Conservation (phyloP, 306 rosid genomes). For the Vigna nakashimae region DNA sequence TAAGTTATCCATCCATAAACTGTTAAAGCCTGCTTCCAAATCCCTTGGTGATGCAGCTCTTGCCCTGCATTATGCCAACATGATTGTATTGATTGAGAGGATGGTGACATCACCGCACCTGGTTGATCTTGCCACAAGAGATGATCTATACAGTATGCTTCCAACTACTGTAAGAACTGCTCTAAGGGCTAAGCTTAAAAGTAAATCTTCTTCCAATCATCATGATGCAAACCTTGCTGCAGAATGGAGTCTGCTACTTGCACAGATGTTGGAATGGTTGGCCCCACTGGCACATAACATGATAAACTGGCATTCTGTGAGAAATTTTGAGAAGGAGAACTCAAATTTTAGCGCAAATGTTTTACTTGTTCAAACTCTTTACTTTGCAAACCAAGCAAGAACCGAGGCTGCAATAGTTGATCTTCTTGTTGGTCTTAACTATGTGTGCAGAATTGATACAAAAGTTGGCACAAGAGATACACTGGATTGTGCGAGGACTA, state of each 20-base stretch:
- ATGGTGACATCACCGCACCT: constrained; percentile 66
- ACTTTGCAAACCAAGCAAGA: constrained; percentile 74
- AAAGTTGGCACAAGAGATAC: constrained; percentile 43
- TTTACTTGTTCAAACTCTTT: constrained; percentile 79
- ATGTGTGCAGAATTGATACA: constrained; percentile 58
- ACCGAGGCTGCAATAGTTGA: constrained; percentile 82
- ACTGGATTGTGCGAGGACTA: constrained; percentile 42
- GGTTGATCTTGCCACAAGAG: constrained; percentile 66
- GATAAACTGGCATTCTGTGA: constrained; percentile 79
- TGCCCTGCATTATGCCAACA: constrained; percentile 81
- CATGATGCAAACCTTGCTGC: constrained; percentile 61
- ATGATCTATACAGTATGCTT: constrained; percentile 76
- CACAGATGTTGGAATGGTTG: constrained; percentile 73
- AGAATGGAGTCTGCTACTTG: constrained; percentile 57
- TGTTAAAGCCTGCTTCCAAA: constrained; percentile 50
- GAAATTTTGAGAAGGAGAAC: constrained; percentile 75
- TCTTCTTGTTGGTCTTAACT: constrained; percentile 84
- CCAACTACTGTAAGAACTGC: constrained; percentile 60
- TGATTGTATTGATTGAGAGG: constrained; percentile 69
- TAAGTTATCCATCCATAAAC: constrained; percentile 56
- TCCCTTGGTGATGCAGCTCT: constrained; percentile 77
- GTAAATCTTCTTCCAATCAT: constrained; percentile 45
- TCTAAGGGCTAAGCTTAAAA: constrained; percentile 69
- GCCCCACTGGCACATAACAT: constrained; percentile 86
- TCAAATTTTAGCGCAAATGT: constrained; percentile 47